Base-by-base conservation (phyloP, 139 green algal genomes). In the Asterochloris sp. region DNA sequence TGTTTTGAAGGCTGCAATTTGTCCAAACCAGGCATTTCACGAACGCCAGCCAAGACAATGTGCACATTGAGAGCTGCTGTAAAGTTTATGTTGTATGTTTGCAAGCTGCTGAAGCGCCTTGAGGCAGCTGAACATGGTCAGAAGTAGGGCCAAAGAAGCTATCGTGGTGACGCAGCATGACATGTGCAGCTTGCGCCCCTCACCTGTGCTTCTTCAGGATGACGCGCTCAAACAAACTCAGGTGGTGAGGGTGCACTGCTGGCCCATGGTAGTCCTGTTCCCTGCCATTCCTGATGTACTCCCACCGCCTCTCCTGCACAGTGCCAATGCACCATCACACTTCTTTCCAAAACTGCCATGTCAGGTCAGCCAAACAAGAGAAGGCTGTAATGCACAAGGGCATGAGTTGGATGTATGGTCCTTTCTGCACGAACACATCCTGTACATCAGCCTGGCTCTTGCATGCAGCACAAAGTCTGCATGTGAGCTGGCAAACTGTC, bases 301-400 rank as follows among this genome's bases (percentile, higher is more conserved):
- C 61, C 81, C 81, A 84, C 15, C 81, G 76, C 1, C 73, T 62
- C 27, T 84, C 81, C 81, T 84, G 81, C 81, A 80, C 11, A 21
- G 13, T 13, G 13, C 28, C 19, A 0, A 66, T 10, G 12, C 23
- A 2, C 8, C 6, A 26, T n/a, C 14, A 74, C 9, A 28, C 14
- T 16, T 14, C 29, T 19, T 62, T 1, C n/a, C n/a, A n/a, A n/a
- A 21, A 8, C 71, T 54, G n/a, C 71, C 71, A 76, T 38, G 23
- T 6, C 23, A 38, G 4, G 23, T 60, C 71, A 76, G 9, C 71
- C 14, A 24, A 76, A 76, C n/a, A 76, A 24, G n/a, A 29, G 26
- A 38, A 19, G 16, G 71, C n/a, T 24, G 21, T 1, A 54, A 2
- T 38, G n/a, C 16, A 76, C 23, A 16, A 16, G 26, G n/a, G 26